A percentile compares a stretch with the other conserved stretches of the same genome.
Conservation (phyloP, 331 rosid species). For the Phaseolus coccineus region DNA sequence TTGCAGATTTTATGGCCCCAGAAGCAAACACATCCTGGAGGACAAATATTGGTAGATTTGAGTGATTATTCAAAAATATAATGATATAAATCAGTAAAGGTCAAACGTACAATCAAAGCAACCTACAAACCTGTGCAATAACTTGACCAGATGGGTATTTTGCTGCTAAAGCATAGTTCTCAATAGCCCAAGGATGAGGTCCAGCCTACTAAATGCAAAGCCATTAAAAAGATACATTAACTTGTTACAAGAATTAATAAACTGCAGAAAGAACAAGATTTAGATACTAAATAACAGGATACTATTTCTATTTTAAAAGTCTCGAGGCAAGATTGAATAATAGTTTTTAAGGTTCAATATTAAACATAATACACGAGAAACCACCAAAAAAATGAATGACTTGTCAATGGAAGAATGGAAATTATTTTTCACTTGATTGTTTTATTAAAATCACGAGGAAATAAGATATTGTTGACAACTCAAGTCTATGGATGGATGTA, state of each 20-base stretch:
- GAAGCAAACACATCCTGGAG: conserved; percentile 87
- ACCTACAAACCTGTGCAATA: conserved; percentile 70
- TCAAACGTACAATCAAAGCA: conserved; percentile 26
- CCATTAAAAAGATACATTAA: conserved; percentile 14
- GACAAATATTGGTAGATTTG: conserved; percentile 39
- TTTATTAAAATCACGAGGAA: conserved; percentile 29
- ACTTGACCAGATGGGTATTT: conserved; percentile 89
- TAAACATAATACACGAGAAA: conserved; percentile 20
- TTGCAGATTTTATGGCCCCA: conserved; percentile 91
- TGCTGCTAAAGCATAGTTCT: conserved; percentile 79
- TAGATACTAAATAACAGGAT: conserved; percentile 33
- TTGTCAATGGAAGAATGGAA: not conserved
- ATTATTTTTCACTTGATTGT: not conserved
- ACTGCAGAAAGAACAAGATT: conserved; percentile 27
- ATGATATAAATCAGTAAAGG: conserved; percentile 5
- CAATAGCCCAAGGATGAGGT: conserved; percentile 94
- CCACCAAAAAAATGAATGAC: conserved; percentile 20
- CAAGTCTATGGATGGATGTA: not conserved
- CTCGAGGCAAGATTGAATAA: conserved; percentile 8
- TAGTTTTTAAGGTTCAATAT: conserved; percentile 8
- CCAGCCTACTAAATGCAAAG: conserved; percentile 75
- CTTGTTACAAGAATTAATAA: conserved; percentile 33
- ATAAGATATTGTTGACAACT: conserved; percentile 18
- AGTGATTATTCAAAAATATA: conserved; percentile 29
- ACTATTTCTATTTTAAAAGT: not conserved